Conservation (phyloP, 345 rosid genomes). For the Gynandropsis gynandra region DNA sequence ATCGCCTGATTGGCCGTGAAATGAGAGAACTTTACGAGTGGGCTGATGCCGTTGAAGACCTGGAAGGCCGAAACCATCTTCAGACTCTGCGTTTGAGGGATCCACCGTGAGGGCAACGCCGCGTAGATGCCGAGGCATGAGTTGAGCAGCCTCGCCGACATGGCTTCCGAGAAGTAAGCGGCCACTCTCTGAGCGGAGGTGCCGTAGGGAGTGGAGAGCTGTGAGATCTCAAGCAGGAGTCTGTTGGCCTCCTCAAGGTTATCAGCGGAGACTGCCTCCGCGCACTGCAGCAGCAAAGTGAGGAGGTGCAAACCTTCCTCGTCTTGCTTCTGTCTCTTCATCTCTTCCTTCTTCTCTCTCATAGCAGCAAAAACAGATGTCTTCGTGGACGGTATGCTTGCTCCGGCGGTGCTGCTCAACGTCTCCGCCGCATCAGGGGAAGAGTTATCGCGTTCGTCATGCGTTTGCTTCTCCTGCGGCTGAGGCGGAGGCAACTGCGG, state of each 20-base stretch:
- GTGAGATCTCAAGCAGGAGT: slow-evolving; percentile 86
- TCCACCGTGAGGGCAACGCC: slow-evolving; percentile 52
- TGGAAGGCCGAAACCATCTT: slow-evolving; percentile 95
- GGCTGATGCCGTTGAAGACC: slow-evolving; percentile 94
- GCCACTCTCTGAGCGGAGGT: slow-evolving; percentile 98
- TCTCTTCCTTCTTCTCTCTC: slow-evolving; percentile 67
- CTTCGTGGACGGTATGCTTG: slow-evolving; percentile 23
- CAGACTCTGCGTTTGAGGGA: slow-evolving; percentile 59
- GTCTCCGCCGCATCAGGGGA: slow-evolving; percentile 40
- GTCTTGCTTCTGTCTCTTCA: slow-evolving; percentile 66
- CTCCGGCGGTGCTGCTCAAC: slow-evolving; percentile 20
- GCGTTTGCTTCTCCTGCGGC: slow-evolving; percentile 18
- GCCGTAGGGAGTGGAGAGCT: slow-evolving; percentile 85
- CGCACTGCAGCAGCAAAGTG: slow-evolving; percentile 86
- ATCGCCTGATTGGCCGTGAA: slow-evolving; percentile 97
- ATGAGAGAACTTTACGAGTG: slow-evolving; percentile 94
- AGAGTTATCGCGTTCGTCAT: slow-evolving; percentile 38
- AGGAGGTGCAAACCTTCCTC: slow-evolving; percentile 92
- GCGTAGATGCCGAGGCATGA: slow-evolving; percentile 85
- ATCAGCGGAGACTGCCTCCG: slow-evolving; percentile 90
- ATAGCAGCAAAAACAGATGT: slow-evolving; percentile 25
- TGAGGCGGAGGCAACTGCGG: slow-evolving; percentile 20
- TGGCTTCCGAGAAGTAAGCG: slow-evolving; percentile 96
- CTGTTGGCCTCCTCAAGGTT: slow-evolving; percentile 82
- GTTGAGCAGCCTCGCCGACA: slow-evolving; percentile 81